Base-by-base conservation (phyloP, 352 stramenopile genomes). In the Phytophthora cactorum region DNA sequence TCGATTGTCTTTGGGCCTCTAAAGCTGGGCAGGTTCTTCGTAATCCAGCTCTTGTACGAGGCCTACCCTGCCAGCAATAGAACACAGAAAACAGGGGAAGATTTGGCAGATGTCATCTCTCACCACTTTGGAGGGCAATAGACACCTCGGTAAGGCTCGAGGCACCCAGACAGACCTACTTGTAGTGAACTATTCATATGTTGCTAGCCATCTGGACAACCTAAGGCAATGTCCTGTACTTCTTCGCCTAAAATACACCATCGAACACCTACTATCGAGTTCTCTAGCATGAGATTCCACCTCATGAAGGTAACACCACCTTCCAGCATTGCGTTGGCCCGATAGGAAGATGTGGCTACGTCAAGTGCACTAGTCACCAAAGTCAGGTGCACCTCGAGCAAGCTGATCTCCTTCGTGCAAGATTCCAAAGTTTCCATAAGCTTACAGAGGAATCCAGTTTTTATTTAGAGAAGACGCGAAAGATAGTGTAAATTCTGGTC, bases 1-100 rank as follows among this genome's bases (percentile, higher is more conserved):
- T 74, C 43, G 55, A 64, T 34, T 60, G 39, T 59, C 50, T 67
- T 34, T 9, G 31, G 67, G 54, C 44, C 56, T 70, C 55, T 59
- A 43, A 61, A 54, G 55, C 41, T 67, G 58, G 31, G 57, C 51
- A 45, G 39, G 56, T 27, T 17, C 32, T 39, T 60, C 11, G 68
- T 63, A 46, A 59, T 52, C 25, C 38, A 52, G 31, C 49, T 67
- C 12, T 17, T 41, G 29, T 38, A 28, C 43, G 25, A 44, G 8
- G 9, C 4, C 41, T 51, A 49, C 4, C 41, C 31, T 64, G 54
- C 69, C 65, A 77, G 65, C 70, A 77, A 77, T 74, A 77, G 65
- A 70, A 66, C 43, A 29, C 44, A 66, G 52, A 67, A 71, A 64
- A 70, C 43, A 74, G 54, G 57, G 57, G 50, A 51, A 67, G 59